Conservation (phyloP, 768 basidiomycete species). For the Clitopilus hobsonii region DNA sequence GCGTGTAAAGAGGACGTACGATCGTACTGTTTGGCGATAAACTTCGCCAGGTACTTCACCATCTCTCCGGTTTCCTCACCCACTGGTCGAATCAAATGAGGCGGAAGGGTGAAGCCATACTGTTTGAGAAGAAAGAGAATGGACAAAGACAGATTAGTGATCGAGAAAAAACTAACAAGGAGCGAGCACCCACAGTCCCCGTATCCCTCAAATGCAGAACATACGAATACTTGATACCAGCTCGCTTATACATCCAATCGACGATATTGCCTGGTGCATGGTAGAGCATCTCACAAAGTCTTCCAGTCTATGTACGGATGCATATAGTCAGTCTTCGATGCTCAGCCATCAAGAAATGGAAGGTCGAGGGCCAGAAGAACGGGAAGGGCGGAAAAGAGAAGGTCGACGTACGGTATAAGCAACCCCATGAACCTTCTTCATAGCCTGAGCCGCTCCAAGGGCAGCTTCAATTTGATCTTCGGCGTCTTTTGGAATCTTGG, state of each 20-base stretch:
- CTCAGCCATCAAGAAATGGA: not conserved
- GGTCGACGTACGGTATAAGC: not conserved
- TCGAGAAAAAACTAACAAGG: no score
- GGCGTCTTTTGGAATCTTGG: conserved; percentile 45
- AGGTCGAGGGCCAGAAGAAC: no score
- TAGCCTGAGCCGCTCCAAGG: conserved; percentile 51
- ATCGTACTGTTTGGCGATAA: conserved; percentile 38
- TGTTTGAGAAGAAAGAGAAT: no score
- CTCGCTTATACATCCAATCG: conserved; percentile 56
- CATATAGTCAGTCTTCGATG: not conserved
- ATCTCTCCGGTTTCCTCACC: conserved; percentile 73
- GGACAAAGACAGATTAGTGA: no score
- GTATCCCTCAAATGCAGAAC: conserved; percentile 65
- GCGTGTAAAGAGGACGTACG: not conserved
- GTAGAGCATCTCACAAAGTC: conserved; percentile 25
- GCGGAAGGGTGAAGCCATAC: conserved; percentile 78
- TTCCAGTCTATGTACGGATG: conserved; percentile 13
- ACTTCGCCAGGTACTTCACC: conserved; percentile 62
- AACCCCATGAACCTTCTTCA: conserved; percentile 21
- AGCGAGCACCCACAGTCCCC: conserved; percentile 48
- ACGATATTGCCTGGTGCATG: conserved; percentile 30
- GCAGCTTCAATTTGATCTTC: conserved; percentile 70
- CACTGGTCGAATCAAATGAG: conserved; percentile 68
- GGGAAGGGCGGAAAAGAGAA: not conserved
- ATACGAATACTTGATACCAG: conserved; percentile 58